phyloP scores from a whole-genome alignment of 257 asterid species.

The Gentiana straminea region DNA sequence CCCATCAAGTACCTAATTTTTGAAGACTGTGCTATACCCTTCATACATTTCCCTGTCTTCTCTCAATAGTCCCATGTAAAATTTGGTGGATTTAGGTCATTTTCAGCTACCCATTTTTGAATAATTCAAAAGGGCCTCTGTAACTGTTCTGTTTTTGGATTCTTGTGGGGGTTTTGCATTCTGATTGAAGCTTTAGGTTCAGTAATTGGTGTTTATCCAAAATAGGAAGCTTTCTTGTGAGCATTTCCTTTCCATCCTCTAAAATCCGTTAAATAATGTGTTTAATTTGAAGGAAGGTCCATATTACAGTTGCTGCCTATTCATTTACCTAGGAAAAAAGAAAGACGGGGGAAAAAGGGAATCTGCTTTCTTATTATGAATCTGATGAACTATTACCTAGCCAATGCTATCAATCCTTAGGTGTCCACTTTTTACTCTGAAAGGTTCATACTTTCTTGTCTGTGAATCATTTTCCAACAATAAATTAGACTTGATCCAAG shows the following conservation, averaged over 20 bases:
- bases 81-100: constrained; percentile 37
- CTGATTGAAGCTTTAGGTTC: constrained; percentile 28
- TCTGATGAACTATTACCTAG: constrained; percentile 55
- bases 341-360: constrained; percentile 43
- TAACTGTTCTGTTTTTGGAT: constrained; percentile 34
- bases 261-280: constrained; percentile 3
- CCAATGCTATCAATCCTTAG: constrained; percentile 36
- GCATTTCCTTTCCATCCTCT: constrained; percentile 9
- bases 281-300: constrained; percentile 10
- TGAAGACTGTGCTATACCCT: constrained; percentile 24
- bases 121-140: constrained; percentile 41
- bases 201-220: constrained; percentile 18
- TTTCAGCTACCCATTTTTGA: constrained; percentile 34
- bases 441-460: constrained; percentile 63
- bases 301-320: constrained; percentile 8
- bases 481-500: constrained; percentile 42
- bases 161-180: constrained; percentile 38
- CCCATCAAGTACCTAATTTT: constrained; percentile 34
- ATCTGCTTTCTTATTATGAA: constrained; percentile 67
- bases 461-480: constrained; percentile 30
- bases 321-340: constrained; percentile 1
- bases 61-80: constrained; percentile 25
- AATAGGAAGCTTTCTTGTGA: constrained; percentile 15
- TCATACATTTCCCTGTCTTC: constrained; percentile 22
- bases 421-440: constrained; percentile 54